These are phyloP conservation scores for Colletotrichum truncatum DNA, from an alignment of 2,329 filamentous ascomycete genomes.

Conservation along the genomic window DNA sequence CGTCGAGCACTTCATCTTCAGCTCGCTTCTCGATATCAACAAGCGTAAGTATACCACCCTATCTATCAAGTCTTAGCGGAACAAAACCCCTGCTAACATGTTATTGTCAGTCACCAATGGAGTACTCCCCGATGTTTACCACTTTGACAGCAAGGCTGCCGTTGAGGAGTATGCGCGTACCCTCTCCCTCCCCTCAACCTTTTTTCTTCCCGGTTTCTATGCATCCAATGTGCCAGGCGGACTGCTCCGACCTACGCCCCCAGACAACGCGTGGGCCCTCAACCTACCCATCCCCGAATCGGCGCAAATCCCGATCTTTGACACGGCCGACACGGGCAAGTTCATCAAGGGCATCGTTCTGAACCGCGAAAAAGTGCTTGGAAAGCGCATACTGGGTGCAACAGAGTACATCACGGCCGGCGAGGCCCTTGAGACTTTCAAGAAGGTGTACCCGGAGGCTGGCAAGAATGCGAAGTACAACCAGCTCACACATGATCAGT, in stretches of 20 bases:
- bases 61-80: not conserved
- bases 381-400: slow-evolving; percentile 46
- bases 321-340: slow-evolving; percentile 52
- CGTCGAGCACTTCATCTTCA: slow-evolving; percentile 55
- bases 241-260: slow-evolving; percentile 38
- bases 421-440: slow-evolving; percentile 39
- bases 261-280: slow-evolving; percentile 43
- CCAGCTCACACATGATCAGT: slow-evolving; percentile 44
- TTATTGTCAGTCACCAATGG: slow-evolving; percentile 46
- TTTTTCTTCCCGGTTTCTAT: slow-evolving; percentile 62
- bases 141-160: slow-evolving; percentile 67
- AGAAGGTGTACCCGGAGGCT: slow-evolving; percentile 42
- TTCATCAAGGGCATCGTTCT: slow-evolving; percentile 42
- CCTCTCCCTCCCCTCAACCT: slow-evolving; percentile 56
- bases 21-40: slow-evolving; percentile 49
- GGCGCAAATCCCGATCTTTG: slow-evolving; percentile 44
- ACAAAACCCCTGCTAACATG: slow-evolving; percentile 13
- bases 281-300: slow-evolving; percentile 40
- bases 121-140: slow-evolving; percentile 50
- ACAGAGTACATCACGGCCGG: slow-evolving; percentile 45
- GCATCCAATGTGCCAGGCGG: slow-evolving; percentile 57
- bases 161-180: slow-evolving; percentile 63
- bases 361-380: slow-evolving; percentile 35
- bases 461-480: slow-evolving; percentile 42
- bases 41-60: slow-evolving; percentile 42